Evolutionary conservation across 2,329 filamentous ascomycete genomes (phyloP).

Genomic region (Anthostomella pinea): DNA sequence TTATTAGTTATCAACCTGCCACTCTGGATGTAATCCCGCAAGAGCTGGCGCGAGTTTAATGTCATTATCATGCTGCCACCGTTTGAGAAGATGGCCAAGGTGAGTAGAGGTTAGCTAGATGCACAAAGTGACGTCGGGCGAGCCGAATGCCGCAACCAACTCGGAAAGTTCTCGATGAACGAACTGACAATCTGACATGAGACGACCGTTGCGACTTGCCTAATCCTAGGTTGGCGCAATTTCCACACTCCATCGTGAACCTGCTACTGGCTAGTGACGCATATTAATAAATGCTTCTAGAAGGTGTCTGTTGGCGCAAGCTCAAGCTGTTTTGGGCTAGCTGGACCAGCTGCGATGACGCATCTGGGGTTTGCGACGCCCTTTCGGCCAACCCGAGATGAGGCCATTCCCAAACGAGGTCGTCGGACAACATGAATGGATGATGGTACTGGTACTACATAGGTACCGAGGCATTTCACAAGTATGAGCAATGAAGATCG

Average conservation of each 20-base stretch:
- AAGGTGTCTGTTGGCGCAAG: slow-evolving; percentile 22
- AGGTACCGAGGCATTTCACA: too few relatives aligned
- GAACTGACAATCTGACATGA: slow-evolving; percentile 4
- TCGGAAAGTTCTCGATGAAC: not conserved
- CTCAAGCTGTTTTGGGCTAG: too few relatives aligned
- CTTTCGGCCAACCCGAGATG: slow-evolving; percentile 18
- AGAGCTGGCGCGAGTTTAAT: too few relatives aligned
- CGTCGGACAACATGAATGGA: too few relatives aligned
- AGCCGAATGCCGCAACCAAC: not conserved
- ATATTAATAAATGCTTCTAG: slow-evolving; percentile 25
- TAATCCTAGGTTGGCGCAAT: slow-evolving; percentile 11
- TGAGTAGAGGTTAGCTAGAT: not conserved
- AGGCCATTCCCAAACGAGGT: too few relatives aligned
- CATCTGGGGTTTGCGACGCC: slow-evolving; percentile 18
- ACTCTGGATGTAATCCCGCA: too few relatives aligned
- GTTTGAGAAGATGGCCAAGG: too few relatives aligned
- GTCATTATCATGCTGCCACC: too few relatives aligned
- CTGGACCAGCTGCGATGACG: slow-evolving; percentile 8
- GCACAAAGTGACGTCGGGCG: not conserved
- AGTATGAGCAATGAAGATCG: too few relatives aligned
- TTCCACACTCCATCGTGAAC: too few relatives aligned
- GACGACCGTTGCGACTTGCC: slow-evolving; percentile 22
- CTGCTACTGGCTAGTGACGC: too few relatives aligned
- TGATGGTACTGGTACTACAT: too few relatives aligned
- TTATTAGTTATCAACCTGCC: slow-evolving; percentile 6